Base-by-base conservation (phyloP, 2,329 filamentous ascomycete species). In the Cercospora beticola region DNA sequence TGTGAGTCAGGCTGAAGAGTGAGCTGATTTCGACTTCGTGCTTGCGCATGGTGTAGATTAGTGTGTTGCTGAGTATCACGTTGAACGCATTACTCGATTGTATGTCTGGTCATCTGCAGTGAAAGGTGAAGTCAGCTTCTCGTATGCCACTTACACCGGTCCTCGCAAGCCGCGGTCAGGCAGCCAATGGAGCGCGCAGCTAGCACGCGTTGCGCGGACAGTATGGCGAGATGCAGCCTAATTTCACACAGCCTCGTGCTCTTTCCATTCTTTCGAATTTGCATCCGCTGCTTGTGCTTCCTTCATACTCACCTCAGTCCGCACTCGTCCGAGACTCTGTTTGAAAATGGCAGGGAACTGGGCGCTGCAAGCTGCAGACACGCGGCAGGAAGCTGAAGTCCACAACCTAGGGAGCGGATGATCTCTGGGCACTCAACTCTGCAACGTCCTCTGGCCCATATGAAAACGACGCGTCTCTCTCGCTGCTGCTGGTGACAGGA, bases 21-120 rank as follows among this genome's bases (percentile, higher is more conserved):
- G 87, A 0, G 86, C 83, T 0, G 87, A 90, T 74, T 89, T 90
- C 77, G 86, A 87, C 69, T 89, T 90, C 66, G 76, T 89, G 64
- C 87, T 73, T 9, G 76, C 74, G 10, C 70, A 62, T 40, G 59
- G 67, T 2, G 52, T 59, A 8, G 62, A 54, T 9, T 52, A 5
- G 6, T 7, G 5, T 57, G 12, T 16, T 36, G 33, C 33, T 14
- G 33, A 36, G 33, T 30, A 12, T n/a, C 1, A 14, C 4, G 9
- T 12, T 54, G 49, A 28, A 28, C 9, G 21, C 23, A 26, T 9
- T 54, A 12, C 49, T 23, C 8, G 21, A 54, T 7, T 54, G 2
- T 7, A 54, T 54, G 49, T 23, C 21, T 36, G 33, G 1, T 36
- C 36, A 43, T 1, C 36, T 43, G 36, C 16, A 43, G 36, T n/a